Conservation (phyloP, 768 basidiomycete genomes). For the Kwoniella pini region DNA sequence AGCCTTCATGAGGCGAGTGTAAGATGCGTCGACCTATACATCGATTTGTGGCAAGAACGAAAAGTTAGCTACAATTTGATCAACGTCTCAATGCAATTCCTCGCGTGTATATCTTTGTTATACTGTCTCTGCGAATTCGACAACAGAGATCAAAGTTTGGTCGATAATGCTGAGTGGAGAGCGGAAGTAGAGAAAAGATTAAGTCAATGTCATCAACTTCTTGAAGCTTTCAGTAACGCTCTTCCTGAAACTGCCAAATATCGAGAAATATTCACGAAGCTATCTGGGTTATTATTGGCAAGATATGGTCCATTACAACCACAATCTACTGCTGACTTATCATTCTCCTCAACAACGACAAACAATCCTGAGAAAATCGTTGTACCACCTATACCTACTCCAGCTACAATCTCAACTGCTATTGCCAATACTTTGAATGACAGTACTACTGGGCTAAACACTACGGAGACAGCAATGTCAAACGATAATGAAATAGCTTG, state of each 20-base stretch:
- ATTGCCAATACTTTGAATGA: neutral
- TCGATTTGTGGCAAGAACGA: constrained; percentile 24
- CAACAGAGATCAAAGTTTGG: constrained; percentile 11
- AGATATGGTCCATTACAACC: constrained; percentile 20
- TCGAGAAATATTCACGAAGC: constrained; percentile 18
- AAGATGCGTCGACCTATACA: constrained; percentile 28
- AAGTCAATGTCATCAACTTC: constrained; percentile 18
- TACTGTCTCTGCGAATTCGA: constrained; percentile 37
- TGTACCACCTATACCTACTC: neutral
- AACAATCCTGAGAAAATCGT: neutral
- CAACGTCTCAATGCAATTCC: constrained; percentile 29
- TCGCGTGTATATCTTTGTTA: constrained; percentile 31
- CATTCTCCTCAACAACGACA: no score
- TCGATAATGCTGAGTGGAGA: constrained; percentile 15
- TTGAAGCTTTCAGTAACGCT: constrained; percentile 27
- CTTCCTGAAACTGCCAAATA: constrained; percentile 29
- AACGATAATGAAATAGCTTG: constrained; percentile 19
- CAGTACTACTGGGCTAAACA: no score
- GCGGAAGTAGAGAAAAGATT: constrained; percentile 12
- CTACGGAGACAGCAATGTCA: neutral
- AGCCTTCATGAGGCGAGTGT: constrained; percentile 24
- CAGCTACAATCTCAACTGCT: neutral
- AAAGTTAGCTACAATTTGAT: constrained; percentile 34
- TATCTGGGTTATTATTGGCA: constrained; percentile 19
- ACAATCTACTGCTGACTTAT: no score